Base-by-base conservation (phyloP, 75 land plant species). In the Gnetum montanum region DNA sequence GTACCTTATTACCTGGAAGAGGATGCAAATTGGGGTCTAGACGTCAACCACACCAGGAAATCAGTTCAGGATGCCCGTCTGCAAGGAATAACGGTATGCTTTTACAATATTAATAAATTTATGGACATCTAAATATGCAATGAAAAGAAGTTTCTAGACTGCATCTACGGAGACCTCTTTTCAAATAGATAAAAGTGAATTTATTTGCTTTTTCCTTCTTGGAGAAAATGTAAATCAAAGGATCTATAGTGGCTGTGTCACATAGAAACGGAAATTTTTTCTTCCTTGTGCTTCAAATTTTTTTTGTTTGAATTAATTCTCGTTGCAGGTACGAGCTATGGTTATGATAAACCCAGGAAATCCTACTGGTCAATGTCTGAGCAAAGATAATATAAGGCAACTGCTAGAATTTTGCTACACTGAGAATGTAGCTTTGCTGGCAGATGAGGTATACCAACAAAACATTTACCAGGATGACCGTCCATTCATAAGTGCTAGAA, bases 331-430 rank as follows among this genome's bases (percentile, higher is more conserved):
- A 28, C 76, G 90, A 65, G 98, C 86, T 35, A 76, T 94, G 81
- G 98, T 94, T 62, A 90, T 94, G 33, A 90, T 94, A 62, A 94
- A 94, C 61, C 98, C 98, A 57, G 98, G 98, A 29, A 94, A 94
- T 60, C 98, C 98, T 3, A 94, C 98, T 52, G 96, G 98, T 24
- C 98, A 94, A 49, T 89, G 96, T 53, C 76, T 94, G 2, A 80
- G 97, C 44, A 72, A 60, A 67, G 63, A 68, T 8, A 89, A 85
- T 64, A 47, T 94, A 5, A 71, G 61, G 57, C 88, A 83, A 58
- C 57, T 94, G 26, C 29, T 94, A 41, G 54, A 67, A 16, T 85
- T 94, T 61, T 94, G 98, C 56, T 74, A 49, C 51, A 57, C 60
- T 46, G 87, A 94, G 57, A 73, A 73, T 49, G 49, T 94, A 18